Percentiles rank a stretch among this genome's conserved stretches.
Conservation (phyloP, 768 basidiomycete genomes). For the Lepiota subincarnata region DNA sequence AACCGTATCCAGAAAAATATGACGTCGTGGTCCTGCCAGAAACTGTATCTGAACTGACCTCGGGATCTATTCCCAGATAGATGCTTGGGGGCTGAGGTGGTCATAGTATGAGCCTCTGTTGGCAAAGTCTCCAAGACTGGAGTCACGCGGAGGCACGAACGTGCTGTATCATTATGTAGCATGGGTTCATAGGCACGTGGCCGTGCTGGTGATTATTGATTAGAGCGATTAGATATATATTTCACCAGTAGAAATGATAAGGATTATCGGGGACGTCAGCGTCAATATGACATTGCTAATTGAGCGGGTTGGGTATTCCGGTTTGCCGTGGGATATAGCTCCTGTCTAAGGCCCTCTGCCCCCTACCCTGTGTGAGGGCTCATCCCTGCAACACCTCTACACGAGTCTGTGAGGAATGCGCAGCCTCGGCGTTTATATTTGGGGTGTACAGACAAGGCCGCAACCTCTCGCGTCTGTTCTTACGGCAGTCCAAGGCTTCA, state of each 20-base stretch:
- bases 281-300: not conserved
- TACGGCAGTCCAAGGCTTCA: no score
- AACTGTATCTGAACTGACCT: not conserved
- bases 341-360: not conserved
- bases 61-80: not conserved
- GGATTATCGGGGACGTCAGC: not conserved
- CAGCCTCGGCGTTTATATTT: not conserved
- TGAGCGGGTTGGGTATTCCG: not conserved
- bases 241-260: not conserved
- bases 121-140: not conserved
- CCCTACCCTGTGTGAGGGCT: not conserved
- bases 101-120: not conserved
- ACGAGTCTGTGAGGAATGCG: not conserved
- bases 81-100: no score
- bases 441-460: not conserved
- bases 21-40: not conserved
- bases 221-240: no score
- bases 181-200: not conserved
- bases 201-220: no score
- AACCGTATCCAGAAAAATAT: not conserved
- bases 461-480: conserved; percentile 3
- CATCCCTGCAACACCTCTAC: not conserved
- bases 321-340: not conserved
- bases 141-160: not conserved
- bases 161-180: no score